phyloP scores from a whole-genome alignment of 805 yeast genomes.

The Teunomyces barrocoloradensis region DNA sequence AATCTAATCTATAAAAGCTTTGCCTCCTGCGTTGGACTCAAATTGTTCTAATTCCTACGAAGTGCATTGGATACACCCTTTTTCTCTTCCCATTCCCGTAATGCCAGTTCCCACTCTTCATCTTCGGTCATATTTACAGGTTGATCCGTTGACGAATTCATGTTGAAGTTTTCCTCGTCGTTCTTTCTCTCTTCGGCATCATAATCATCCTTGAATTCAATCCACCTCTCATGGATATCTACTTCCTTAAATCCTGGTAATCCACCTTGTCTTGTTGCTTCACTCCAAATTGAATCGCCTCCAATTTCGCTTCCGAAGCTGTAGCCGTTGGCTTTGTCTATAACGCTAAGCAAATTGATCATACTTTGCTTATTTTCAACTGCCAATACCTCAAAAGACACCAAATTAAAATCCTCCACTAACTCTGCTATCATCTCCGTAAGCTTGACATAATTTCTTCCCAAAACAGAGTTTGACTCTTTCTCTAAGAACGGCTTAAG shows the following conservation, averaged over 20 bases:
- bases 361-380: conserved; percentile 90
- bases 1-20: background rate
- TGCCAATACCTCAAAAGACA: conserved; percentile 83
- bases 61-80: conserved; percentile 39
- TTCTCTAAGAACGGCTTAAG: conserved; percentile 65
- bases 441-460: conserved; percentile 59
- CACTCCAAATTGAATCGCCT: conserved; percentile 98
- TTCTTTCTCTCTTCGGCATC: conserved; percentile 56
- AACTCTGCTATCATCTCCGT: conserved; percentile 79
- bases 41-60: background rate
- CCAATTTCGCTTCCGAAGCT: conserved; percentile 93
- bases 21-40: background rate
- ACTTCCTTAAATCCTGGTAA: conserved; percentile 45
- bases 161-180: conserved; percentile 24
- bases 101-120: conserved; percentile 62
- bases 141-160: background rate
- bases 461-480: conserved; percentile 67
- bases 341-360: conserved; percentile 72
- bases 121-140: conserved; percentile 44
- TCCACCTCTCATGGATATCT: conserved; percentile 95
- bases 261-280: conserved; percentile 81
- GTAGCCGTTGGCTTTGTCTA: conserved; percentile 94
- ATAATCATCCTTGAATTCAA: conserved; percentile 75
- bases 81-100: conserved; percentile 27
- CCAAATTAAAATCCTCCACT: conserved; percentile 82